Base-by-base conservation (phyloP, 2,329 filamentous ascomycete genomes). In the Monilinia laxa region DNA sequence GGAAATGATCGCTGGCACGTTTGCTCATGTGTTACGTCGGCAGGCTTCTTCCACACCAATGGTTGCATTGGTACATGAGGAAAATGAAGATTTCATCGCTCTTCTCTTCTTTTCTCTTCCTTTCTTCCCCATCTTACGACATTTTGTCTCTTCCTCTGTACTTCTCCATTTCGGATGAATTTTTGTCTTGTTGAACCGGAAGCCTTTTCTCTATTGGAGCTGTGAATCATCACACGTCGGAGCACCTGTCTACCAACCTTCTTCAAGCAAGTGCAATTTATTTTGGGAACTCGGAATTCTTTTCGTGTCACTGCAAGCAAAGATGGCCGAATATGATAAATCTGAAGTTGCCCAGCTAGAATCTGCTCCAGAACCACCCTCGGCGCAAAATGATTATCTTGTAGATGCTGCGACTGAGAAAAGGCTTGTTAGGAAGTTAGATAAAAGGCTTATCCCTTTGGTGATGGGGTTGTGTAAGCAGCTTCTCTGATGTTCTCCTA, bases 391-490 rank as follows among this genome's bases (percentile, higher is more conserved):
- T 64, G 62, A 53, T 3, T 64, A 58, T 25, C 25, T 49, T 16
- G 31, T 60, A 6, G 55, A 65, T n/a, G 23, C 65, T 2, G 67
- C 31, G 31, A 63, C 69, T 72, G 87, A 88, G 73, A 78, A 75
- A 40, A 75, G 77, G 49, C 80, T 88, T 12, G 76, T 86, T 51
- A 81, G 78, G 72, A 87, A 84, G 75, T 80, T 90, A 69, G 87
- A 90, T 75, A 80, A 80, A 60, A 80, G 80, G 66, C 79, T 90
- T 31, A 84, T 89, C n/a, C 70, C 70, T n/a, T 64, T 71, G 18
- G 71, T 72, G 23, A 65, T 71, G 52, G 38, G 54, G 12, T 68
- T 73, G 45, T 73, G 71, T 71, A 54, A 53, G 47, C 16, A 38
- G 47, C 9, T 14, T 40, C 7, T 16, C 16, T 1, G 4, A 40